Evolutionary conservation across 441 rosid species (phyloP).

Genomic region (Adansonia grandidieri): DNA sequence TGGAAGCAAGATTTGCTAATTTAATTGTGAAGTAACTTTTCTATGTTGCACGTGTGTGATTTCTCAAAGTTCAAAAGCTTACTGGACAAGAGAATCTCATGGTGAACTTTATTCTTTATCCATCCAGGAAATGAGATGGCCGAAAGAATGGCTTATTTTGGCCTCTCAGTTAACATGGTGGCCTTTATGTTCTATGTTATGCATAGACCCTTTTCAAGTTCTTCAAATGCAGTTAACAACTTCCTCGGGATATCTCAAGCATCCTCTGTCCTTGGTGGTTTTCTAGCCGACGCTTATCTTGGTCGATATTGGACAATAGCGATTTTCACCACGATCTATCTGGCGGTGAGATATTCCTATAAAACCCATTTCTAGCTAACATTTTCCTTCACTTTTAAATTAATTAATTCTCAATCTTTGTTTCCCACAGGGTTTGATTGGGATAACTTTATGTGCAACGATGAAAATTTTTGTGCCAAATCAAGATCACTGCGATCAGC

Average conservation of each 20-base stretch:
- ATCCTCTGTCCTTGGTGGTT: slow-evolving; percentile 91
- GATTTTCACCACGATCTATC: slow-evolving; percentile 86
- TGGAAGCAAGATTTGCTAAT: not conserved
- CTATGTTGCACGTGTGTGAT: not conserved
- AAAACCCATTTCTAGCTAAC: not conserved
- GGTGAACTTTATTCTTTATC: not conserved
- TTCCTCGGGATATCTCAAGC: slow-evolving; percentile 92
- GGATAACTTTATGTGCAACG: slow-evolving; percentile 78
- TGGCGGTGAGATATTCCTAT: slow-evolving; percentile 50
- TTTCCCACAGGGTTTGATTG: slow-evolving; percentile 73
- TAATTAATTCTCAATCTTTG: not conserved
- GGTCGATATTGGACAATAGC: slow-evolving; percentile 96
- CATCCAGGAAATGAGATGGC: slow-evolving; percentile 92
- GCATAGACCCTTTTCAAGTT: slow-evolving; percentile 81
- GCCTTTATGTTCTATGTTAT: slow-evolving; percentile 86
- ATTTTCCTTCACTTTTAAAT: not conserved
- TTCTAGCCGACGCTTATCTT: slow-evolving; percentile 92
- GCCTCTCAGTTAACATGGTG: slow-evolving; percentile 95
- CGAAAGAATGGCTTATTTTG: slow-evolving; percentile 95
- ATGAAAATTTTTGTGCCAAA: slow-evolving; percentile 63
- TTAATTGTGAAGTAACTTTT: not conserved
- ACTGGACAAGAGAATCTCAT: not conserved
- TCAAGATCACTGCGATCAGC: slow-evolving; percentile 65
- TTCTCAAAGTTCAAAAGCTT: not conserved
- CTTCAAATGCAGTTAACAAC: slow-evolving; percentile 85